phyloP scores from a whole-genome alignment of 768 basidiomycete species.

The Psilocybe azurescens region DNA sequence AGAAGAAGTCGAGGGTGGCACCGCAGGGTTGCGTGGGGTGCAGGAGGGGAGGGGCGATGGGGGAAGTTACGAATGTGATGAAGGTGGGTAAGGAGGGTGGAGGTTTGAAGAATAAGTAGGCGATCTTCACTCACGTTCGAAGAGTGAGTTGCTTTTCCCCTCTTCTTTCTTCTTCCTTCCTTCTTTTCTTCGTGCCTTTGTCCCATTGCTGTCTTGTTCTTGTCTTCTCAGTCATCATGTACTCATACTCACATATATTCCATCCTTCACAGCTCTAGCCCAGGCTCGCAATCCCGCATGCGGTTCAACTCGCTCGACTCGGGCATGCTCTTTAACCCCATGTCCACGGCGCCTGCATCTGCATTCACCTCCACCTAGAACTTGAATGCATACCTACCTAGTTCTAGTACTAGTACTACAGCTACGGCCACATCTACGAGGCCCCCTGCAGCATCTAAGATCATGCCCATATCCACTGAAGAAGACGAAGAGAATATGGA shows the following conservation, averaged over 20 bases:
- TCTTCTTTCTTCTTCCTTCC: no score
- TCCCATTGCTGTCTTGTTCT: not conserved
- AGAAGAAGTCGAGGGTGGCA: no score
- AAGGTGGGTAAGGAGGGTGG: no score
- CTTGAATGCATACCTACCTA: not conserved
- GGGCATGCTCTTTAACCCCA: slow-evolving; percentile 15
- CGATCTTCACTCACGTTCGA: no score
- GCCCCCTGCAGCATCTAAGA: not conserved
- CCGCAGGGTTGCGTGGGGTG: no score
- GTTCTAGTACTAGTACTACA: not conserved
- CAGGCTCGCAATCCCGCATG: slow-evolving; percentile 35
- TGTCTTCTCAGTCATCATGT: slow-evolving; percentile 30
- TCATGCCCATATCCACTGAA: slow-evolving; percentile 15
- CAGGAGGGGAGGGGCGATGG: not conserved
- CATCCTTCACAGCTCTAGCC: slow-evolving; percentile 16
- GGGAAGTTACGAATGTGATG: no score
- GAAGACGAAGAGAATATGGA: slow-evolving; percentile 7
- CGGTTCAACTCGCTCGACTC: slow-evolving; percentile 72
- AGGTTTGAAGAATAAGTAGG: no score
- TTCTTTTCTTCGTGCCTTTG: no score
- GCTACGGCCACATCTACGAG: not conserved
- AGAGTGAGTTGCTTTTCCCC: no score
- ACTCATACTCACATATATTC: no score
- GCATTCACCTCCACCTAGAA: not conserved
- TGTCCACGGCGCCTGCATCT: not conserved